These are phyloP conservation scores for Cetraspora pellucida DNA, from an alignment of 192 early-diverging fungal species.

Conservation along the genomic window DNA sequence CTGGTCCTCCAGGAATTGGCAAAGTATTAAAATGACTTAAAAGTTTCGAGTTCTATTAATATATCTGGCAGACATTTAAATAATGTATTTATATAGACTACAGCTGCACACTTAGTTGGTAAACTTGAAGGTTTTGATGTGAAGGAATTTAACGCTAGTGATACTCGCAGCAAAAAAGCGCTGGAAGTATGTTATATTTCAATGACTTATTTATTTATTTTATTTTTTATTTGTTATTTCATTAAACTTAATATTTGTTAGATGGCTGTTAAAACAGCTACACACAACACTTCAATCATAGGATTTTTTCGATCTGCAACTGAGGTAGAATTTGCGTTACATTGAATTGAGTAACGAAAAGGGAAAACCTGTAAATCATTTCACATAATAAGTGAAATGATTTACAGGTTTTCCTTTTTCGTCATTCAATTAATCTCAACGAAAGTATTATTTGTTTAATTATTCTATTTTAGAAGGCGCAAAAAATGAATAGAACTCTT, in stretches of 20 bases:
- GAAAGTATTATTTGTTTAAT: not conserved
- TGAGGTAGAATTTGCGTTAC: not conserved
- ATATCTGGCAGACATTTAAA: not conserved
- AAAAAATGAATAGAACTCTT: slow-evolving; percentile 52
- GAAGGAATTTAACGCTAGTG: slow-evolving; percentile 97
- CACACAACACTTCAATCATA: slow-evolving; percentile 55
- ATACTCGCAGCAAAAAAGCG: slow-evolving; percentile 85
- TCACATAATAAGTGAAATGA: too few species aligned
- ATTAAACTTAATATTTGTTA: slow-evolving; percentile 20
- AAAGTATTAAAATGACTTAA: slow-evolving; percentile 48
- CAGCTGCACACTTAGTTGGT: slow-evolving; percentile 88
- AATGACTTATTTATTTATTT: not conserved
- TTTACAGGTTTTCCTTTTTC: too few species aligned
- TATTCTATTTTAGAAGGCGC: slow-evolving; percentile 16
- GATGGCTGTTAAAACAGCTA: slow-evolving; percentile 53
- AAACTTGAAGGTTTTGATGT: slow-evolving; percentile 77
- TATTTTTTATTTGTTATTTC: not conserved
- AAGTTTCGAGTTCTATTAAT: not conserved
- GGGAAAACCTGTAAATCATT: too few species aligned
- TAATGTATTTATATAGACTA: slow-evolving; percentile 55
- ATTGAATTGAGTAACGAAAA: not conserved
- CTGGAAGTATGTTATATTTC: slow-evolving; percentile 60
- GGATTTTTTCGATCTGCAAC: slow-evolving; percentile 49
- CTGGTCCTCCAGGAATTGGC: slow-evolving; percentile 97
- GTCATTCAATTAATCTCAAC: too few species aligned